Base-by-base conservation (phyloP, 129 eudicot species). In the Artemisia argyi region DNA sequence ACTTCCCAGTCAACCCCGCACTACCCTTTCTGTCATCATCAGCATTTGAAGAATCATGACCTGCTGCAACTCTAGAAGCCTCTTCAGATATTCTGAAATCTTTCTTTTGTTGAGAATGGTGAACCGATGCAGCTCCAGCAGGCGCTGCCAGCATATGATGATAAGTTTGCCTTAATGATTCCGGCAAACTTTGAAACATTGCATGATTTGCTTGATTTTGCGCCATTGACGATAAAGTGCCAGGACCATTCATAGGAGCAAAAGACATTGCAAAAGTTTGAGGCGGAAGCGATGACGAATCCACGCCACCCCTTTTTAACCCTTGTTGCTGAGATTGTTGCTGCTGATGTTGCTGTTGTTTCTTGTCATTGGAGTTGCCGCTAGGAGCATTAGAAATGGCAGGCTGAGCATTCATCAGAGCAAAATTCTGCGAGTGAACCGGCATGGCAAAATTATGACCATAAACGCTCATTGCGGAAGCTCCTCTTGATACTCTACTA, bases 211-310 rank as follows among this genome's bases (percentile, higher is more conserved):
- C 85, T 28, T 85, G 91, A 71, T 76, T 93, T 19, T 84, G 91
- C 3, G 94, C 86, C 83, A 83, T 76, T 67, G 97, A 80, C 11
- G 97, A 65, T 8, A 88, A 48, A 17, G 83, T 77, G 72, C 88
- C 81, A 70, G 87, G 70, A 42, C 97, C 94, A 76, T 83, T 90
- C 53, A 86, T 75, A 2, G 96, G 81, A 75, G 91, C 91, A 76
- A 95, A 95, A 28, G 97, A 83, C 99, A 95, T 88, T 0, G 96
- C 94, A 78, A 90, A 90, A 20, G 96, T 52, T 52, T 85, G 92
- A 66, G 96, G 85, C 5, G 87, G 86, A 32, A 79, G 46, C 11
- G 92, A 74, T 5, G 80, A 46, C 28, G 77, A 78, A 12, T 89
- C 96, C 3, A 57, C 69, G 32, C 89, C 87, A 22, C 79, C 62